These are phyloP conservation scores for Paramecium sonneborni DNA, from an alignment of 73 alveolate genomes.

Conservation along the genomic window DNA sequence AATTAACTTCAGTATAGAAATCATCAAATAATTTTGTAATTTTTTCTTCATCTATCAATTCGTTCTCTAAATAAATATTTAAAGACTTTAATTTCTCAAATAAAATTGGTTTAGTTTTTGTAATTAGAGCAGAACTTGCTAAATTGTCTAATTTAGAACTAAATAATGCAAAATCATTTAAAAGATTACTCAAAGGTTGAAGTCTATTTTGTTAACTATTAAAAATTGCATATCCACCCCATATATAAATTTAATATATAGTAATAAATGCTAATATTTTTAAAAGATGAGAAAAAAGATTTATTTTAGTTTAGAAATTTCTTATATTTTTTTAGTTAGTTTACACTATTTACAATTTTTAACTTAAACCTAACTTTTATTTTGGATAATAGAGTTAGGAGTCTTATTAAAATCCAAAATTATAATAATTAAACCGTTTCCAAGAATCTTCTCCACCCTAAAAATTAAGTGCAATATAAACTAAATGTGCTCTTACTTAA, in stretches of 20 bases:
- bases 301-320: neutral
- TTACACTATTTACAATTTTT: neutral
- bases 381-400: neutral
- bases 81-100: neutral
- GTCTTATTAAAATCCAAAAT: neutral
- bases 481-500: neutral
- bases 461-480: neutral
- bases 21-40: neutral
- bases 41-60: neutral
- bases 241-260: neutral
- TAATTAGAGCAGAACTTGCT: neutral
- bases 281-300: neutral
- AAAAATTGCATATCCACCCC: constrained; percentile 14
- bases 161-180: neutral
- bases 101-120: neutral
- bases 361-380: neutral
- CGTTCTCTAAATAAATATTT: neutral
- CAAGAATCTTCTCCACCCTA: neutral
- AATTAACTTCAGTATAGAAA: neutral
- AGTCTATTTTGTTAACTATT: neutral
- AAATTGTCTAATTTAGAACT: neutral
- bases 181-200: neutral
- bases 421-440: neutral
- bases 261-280: neutral
- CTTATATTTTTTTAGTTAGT: neutral